Base-by-base conservation (phyloP, 208 protist genomes). In the Trypanosoma lewisi region DNA sequence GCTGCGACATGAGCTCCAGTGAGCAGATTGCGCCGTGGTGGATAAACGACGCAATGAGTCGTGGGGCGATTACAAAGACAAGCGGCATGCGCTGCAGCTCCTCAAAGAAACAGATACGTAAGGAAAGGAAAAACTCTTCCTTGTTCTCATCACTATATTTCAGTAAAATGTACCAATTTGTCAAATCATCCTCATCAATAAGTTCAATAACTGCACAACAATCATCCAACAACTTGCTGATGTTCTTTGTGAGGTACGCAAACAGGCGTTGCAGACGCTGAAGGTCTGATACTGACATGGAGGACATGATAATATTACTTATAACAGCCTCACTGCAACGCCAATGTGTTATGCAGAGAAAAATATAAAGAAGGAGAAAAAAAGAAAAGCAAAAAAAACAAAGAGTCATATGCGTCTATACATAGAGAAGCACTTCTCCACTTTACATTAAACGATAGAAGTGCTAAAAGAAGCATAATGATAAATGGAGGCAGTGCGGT, bases 11-110 rank as follows among this genome's bases (percentile, higher is more conserved):
- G n/a, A 94, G 72, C 64, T 94, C 84, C 3, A 94, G 71, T 6
- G 88, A 89, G 60, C 88, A 94, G 9, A 94, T 72, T 12, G 83
- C 81, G 28, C 88, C 88, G 64, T 86, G 77, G 56, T 94, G 88
- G 55, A 94, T 89, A 50, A 94, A 94, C 6, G 85, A 67, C 0
- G 84, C 82, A 30, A 85, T 57, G 33, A 94, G 82, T 7, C 88
- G 83, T 11, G 88, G 88, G 2, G 77, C 61, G 19, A 91, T 79
- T 39, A 94, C 69, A 70, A 94, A 91, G 25, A 91, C 84, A 23
- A 89, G 69, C 25, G 88, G 88, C 82, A 94, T 91, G 11, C 55
- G 58, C 36, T 69, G 52, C 39, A 77, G 41, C 47, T 70, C 58
- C 41, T 87, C 78, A 47, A 73, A 61, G 63, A 90, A 93, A 31